A percentile compares a stretch with the other conserved stretches of the same genome.
phyloP scores from a whole-genome alignment of 345 rosid genomes.

The Brassica incana region DNA sequence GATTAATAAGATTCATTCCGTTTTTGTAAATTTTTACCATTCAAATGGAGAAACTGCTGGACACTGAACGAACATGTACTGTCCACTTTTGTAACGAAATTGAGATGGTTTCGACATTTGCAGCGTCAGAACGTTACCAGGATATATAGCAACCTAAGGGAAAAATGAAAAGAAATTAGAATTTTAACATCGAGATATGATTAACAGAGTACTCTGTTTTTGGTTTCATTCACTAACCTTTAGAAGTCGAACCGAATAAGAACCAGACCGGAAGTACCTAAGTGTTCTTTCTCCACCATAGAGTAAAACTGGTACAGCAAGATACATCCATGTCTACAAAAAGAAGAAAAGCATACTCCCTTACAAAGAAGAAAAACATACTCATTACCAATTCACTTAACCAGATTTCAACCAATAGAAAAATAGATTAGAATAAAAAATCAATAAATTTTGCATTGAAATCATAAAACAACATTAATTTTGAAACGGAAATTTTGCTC shows the following conservation, averaged over 20 bases:
- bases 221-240: conserved; percentile 46
- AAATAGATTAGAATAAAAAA: too few relatives aligned
- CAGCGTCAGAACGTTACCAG: conserved; percentile 88
- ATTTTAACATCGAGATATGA: background rate
- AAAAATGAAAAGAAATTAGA: background rate
- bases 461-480: too few relatives aligned
- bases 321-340: conserved; percentile 96
- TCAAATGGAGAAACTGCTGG: conserved; percentile 99
- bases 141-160: conserved; percentile 90
- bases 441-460: too few relatives aligned
- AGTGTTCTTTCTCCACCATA: conserved; percentile 94
- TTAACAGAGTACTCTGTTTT: conserved; percentile 25
- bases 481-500: too few relatives aligned
- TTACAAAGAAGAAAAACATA: too few relatives aligned
- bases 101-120: conserved; percentile 97
- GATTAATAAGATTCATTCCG: background rate
- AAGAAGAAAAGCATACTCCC: too few relatives aligned
- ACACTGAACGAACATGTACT: conserved; percentile 97
- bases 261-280: conserved; percentile 85
- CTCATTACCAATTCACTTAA: too few relatives aligned
- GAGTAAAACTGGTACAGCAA: conserved; percentile 74
- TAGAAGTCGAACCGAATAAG: conserved; percentile 68
- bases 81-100: conserved; percentile 92
- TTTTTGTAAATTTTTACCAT: conserved; percentile 49
- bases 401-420: too few relatives aligned